Conservation (phyloP, 2,329 filamentous ascomycete genomes). For the Cordyceps pruinosa region DNA sequence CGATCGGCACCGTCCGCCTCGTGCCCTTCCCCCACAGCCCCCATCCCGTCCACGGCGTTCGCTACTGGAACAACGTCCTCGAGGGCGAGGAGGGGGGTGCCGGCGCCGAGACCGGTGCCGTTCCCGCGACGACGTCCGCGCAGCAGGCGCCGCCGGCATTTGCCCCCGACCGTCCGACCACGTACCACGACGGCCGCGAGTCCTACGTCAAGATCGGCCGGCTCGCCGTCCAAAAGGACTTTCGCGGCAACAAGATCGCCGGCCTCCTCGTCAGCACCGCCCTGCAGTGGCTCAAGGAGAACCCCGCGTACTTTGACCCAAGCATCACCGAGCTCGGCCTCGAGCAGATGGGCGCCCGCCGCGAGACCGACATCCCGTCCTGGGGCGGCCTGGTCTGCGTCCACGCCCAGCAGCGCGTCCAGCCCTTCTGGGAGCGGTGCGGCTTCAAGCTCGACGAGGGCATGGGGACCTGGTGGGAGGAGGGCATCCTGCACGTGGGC, state of each 20-base stretch:
- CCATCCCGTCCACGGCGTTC: conserved; percentile 48
- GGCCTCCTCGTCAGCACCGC: conserved; percentile 60
- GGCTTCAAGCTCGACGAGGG: conserved; percentile 68
- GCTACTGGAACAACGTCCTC: conserved; percentile 40
- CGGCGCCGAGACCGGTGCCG: no score
- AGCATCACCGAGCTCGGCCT: conserved; percentile 38
- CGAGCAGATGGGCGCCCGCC: conserved; percentile 35
- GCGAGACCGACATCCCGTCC: conserved; percentile 37
- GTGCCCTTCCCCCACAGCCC: conserved; percentile 72
- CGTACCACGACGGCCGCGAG: conserved; percentile 54
- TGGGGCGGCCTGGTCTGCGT: conserved; percentile 73
- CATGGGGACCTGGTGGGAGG: conserved; percentile 75
- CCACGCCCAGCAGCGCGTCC: conserved; percentile 67
- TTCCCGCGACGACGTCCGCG: background rate
- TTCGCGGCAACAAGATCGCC: conserved; percentile 59
- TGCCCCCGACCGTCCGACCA: conserved; percentile 38
- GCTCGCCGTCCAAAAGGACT: conserved; percentile 61
- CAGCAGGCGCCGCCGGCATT: conserved; percentile 15
- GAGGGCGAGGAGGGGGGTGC: conserved; percentile 22
- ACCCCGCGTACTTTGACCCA: conserved; percentile 51
- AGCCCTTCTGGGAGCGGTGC: conserved; percentile 59
- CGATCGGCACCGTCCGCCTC: conserved; percentile 67
- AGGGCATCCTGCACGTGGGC: conserved; percentile 76
- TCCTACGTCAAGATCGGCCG: conserved; percentile 79
- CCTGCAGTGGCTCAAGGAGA: conserved; percentile 57